Conservation (phyloP, 2,329 filamentous ascomycete species). For the Lasiodiplodia hormozganensis region DNA sequence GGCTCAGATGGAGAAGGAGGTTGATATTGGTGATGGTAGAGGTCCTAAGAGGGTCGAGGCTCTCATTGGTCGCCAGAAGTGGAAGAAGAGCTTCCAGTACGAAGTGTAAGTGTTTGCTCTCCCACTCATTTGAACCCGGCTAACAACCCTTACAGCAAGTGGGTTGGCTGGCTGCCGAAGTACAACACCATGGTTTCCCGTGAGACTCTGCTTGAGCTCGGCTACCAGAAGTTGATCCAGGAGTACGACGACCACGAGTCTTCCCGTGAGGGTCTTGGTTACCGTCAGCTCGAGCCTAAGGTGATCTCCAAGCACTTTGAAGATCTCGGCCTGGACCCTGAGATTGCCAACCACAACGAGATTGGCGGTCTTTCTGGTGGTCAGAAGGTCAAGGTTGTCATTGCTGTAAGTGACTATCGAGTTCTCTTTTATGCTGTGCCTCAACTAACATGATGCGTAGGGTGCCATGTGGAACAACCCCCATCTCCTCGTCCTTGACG, state of each 20-base stretch:
- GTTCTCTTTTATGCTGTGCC: slow-evolving; percentile 73
- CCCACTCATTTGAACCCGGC: slow-evolving; percentile 24
- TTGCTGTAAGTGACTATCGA: slow-evolving; percentile 61
- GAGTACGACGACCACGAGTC: slow-evolving; percentile 99
- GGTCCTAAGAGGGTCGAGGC: slow-evolving; percentile 80
- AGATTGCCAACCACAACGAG: slow-evolving; percentile 99
- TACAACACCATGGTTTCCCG: slow-evolving; percentile 91
- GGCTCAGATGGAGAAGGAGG: slow-evolving; percentile 87
- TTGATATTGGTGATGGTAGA: slow-evolving; percentile 85
- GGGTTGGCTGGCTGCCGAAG: slow-evolving; percentile 87
- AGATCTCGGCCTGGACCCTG: slow-evolving; percentile 92
- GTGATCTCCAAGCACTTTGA: slow-evolving; percentile 98
- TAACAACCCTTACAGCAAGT: slow-evolving; percentile 69
- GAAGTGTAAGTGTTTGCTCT: slow-evolving; percentile 71
- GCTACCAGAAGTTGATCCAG: slow-evolving; percentile 92
- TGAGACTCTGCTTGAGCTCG: slow-evolving; percentile 84
- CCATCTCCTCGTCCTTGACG: slow-evolving; percentile 94
- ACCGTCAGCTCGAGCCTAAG: slow-evolving; percentile 89
- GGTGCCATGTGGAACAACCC: slow-evolving; percentile 86
- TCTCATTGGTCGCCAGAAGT: slow-evolving; percentile 96
- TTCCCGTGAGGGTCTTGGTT: slow-evolving; percentile 96
- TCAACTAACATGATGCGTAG: background rate
- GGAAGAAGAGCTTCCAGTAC: slow-evolving; percentile 99
- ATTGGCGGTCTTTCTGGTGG: slow-evolving; percentile 95
- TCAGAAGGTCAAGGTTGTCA: slow-evolving; percentile 98